These are phyloP conservation scores for Pseudonitzschia multiseries DNA, from an alignment of 108 stramenopile genomes.

Conservation along the genomic window DNA sequence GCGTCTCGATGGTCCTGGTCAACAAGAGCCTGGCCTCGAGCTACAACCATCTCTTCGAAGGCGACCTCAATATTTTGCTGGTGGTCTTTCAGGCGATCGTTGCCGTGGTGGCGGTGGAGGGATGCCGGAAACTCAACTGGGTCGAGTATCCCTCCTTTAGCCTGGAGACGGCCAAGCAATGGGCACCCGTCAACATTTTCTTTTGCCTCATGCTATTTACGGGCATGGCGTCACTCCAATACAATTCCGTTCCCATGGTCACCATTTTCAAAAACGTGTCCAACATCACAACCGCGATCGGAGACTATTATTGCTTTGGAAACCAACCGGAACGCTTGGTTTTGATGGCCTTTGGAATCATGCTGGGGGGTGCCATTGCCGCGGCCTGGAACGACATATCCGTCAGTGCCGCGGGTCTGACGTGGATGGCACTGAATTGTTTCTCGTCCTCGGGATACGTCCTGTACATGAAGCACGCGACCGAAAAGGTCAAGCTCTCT, in stretches of 20 bases:
- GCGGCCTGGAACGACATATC: conserved; percentile 89
- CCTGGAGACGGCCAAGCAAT: conserved; percentile 66
- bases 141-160: conserved; percentile 83
- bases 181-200: conserved; percentile 96
- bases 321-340: conserved; percentile 70
- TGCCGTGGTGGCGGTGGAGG: conserved; percentile 72
- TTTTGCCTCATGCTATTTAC: conserved; percentile 98
- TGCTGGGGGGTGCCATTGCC: conserved; percentile 90
- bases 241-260: conserved; percentile 93
- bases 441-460: conserved; percentile 91
- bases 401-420: conserved; percentile 71
- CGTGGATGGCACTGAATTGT: conserved; percentile 96
- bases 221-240: conserved; percentile 83
- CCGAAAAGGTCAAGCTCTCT: conserved; percentile 87
- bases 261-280: conserved; percentile 98
- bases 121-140: conserved; percentile 56
- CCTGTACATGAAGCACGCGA: conserved; percentile 95
- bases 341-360: conserved; percentile 87
- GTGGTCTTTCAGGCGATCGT: conserved; percentile 87
- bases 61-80: conserved; percentile 78
- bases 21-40: conserved; percentile 93
- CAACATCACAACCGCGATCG: conserved; percentile 88
- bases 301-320: conserved; percentile 86
- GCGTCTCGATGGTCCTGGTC: conserved; percentile 92
- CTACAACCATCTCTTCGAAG: conserved; percentile 76